Percentiles rank a stretch among this genome's conserved stretches.
Evolutionary conservation across 306 rosid genomes (phyloP).

Genomic region (Coriaria nepalensis): DNA sequence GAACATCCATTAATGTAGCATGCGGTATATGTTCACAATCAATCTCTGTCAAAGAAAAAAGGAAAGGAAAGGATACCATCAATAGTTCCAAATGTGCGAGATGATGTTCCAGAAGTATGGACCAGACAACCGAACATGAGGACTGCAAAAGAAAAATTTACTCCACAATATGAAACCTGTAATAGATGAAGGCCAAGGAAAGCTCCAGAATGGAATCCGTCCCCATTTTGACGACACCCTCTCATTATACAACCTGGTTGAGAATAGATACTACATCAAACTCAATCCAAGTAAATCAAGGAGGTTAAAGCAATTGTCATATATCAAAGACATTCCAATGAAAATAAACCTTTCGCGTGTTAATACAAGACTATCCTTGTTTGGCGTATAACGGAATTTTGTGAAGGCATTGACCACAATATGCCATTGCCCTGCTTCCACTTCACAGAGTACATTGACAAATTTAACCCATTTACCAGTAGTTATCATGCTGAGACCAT

Average conservation of each 20-base stretch:
- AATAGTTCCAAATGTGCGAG: slow-evolving; percentile 8
- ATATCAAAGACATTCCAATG: too few species aligned
- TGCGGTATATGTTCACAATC: slow-evolving; percentile 12
- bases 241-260: slow-evolving; percentile 29
- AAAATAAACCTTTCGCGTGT: slow-evolving; percentile 44
- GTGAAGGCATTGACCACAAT: slow-evolving; percentile 32
- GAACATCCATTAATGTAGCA: slow-evolving; percentile 48
- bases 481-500: slow-evolving; percentile 15
- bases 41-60: slow-evolving; percentile 24
- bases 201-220: slow-evolving; percentile 27
- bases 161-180: slow-evolving; percentile 35
- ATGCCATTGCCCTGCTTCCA: slow-evolving; percentile 42
- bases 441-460: slow-evolving; percentile 30
- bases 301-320: too few species aligned
- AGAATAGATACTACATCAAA: not conserved
- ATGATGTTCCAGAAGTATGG: not conserved
- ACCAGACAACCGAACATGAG: not conserved
- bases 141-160: not conserved
- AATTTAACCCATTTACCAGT: slow-evolving; percentile 47
- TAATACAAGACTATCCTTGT: slow-evolving; percentile 24
- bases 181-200: slow-evolving; percentile 21
- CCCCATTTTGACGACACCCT: slow-evolving; percentile 18
- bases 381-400: slow-evolving; percentile 30
- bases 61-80: slow-evolving; percentile 3
- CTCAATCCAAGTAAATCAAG: too few species aligned